Evolutionary conservation across 331 rosid species (phyloP).

Genomic region (Pyrus hybrid): DNA sequence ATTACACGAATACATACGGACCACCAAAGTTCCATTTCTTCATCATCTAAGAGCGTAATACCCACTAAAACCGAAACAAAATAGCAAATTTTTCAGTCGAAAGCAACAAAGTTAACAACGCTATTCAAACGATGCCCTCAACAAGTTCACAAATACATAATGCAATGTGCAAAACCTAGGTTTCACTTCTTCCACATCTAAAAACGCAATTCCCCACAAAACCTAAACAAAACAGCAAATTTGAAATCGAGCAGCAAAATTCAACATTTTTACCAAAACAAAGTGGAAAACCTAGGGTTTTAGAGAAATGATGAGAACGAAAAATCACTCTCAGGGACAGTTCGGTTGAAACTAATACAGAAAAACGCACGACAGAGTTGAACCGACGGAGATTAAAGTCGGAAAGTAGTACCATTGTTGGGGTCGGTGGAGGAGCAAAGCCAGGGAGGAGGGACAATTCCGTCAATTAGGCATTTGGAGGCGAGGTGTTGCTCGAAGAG

Average conservation of each 20-base stretch:
- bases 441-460: conserved; percentile 77
- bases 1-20: neutral
- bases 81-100: neutral
- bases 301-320: neutral
- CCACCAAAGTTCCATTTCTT: neutral
- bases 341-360: neutral
- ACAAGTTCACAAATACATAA: neutral
- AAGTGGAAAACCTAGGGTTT: neutral
- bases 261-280: neutral
- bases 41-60: neutral
- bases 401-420: neutral
- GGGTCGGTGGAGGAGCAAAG: conserved; percentile 31
- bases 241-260: neutral
- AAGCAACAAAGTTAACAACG: neutral
- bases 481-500: conserved; percentile 44
- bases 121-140: neutral
- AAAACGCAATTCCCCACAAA: neutral
- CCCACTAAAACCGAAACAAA: neutral
- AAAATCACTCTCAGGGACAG: neutral
- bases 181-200: neutral
- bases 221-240: neutral
- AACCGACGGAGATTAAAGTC: neutral
- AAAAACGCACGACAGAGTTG: neutral
- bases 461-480: conserved; percentile 70
- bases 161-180: neutral